Base-by-base conservation (phyloP, 169 alveolate species). In the Theileria annulata region DNA sequence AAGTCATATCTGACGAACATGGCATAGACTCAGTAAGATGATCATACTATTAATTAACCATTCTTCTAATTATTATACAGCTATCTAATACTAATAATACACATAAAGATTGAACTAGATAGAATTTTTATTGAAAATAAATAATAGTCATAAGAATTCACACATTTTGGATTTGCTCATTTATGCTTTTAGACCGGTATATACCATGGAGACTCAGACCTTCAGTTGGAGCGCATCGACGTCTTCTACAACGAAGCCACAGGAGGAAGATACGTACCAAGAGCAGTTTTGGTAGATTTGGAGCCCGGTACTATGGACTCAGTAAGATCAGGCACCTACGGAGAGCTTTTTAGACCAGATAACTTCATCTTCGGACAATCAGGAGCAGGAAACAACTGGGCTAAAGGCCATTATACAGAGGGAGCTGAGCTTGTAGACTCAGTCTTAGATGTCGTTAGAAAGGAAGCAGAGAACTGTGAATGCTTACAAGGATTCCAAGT, bases 321-420 rank as follows among this genome's bases (percentile, higher is more conserved):
- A 35, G 99, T 97, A 35, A 96, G 99, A 69, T 98, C 99, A 31
- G 99, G 99, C 23, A 98, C 99, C 27, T 96, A 95, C 88, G 99
- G 99, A 25, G 96, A 96, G 84, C 94, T 98, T 60, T 98, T 97
- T 95, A 90, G 99, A 77, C 99, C 99, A 15, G 99, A 98, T 84
- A 97, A 97, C 97, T 98, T 96, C 88, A 98, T 98, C 48, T 98
- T 96, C 91, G 99, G 99, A n/a, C 98, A 97, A 89, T 94, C 98
- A 51, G 99, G 99, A 56, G 99, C 99, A 30, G 99, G 99, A 48
- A 97, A 97, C 94, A 97, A 96, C 91, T 97, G 99, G 99, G 99
- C 99, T 72, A 97, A 97, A 87, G 99, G 99, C 51, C 99, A 97
- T 82, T 97, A 97, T 93, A 97, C 99, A 21, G 99, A 97, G 91